Evolutionary conservation across 805 yeast species (phyloP).

Genomic region (Kazachstania kunashirensis): DNA sequence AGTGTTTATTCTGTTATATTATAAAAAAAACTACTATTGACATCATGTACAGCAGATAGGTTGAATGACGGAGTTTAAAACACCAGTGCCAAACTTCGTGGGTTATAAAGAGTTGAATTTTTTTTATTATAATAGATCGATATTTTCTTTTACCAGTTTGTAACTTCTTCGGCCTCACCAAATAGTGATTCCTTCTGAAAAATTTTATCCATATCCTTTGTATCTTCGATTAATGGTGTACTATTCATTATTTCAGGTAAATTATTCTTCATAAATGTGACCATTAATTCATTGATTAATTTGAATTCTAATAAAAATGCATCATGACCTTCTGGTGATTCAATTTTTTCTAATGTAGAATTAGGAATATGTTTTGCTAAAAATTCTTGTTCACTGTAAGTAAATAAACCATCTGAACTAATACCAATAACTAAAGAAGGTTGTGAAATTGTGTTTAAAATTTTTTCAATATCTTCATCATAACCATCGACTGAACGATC

Average conservation of each 20-base stretch:
- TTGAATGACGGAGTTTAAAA: too few species aligned
- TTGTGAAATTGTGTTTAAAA: slow-evolving; percentile 49
- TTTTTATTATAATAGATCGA: too few species aligned
- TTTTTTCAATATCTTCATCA: slow-evolving; percentile 32
- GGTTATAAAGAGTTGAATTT: too few species aligned
- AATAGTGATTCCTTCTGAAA: slow-evolving; percentile 55
- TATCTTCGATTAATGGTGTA: slow-evolving; percentile 26
- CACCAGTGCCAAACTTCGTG: too few species aligned
- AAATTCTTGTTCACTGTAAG: slow-evolving; percentile 81
- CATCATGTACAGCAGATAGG: too few species aligned
- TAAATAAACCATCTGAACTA: slow-evolving; percentile 84
- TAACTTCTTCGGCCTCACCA: slow-evolving; percentile 91
- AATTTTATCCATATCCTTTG: slow-evolving; percentile 36
- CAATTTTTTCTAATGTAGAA: slow-evolving; percentile 56
- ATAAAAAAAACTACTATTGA: too few species aligned
- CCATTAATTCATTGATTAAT: slow-evolving; percentile 61
- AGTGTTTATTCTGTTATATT: too few species aligned
- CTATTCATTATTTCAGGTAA: slow-evolving; percentile 50
- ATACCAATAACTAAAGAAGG: slow-evolving; percentile 86
- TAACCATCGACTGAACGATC: slow-evolving; percentile 42
- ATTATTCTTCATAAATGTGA: slow-evolving; percentile 50
- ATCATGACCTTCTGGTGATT: slow-evolving; percentile 95
- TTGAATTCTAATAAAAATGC: slow-evolving; percentile 88
- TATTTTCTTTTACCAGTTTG: slow-evolving; percentile 63
- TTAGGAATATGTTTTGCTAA: slow-evolving; percentile 68